Conservation (phyloP, 208 protist genomes). For the Leptomonas pyrrhocoris region DNA sequence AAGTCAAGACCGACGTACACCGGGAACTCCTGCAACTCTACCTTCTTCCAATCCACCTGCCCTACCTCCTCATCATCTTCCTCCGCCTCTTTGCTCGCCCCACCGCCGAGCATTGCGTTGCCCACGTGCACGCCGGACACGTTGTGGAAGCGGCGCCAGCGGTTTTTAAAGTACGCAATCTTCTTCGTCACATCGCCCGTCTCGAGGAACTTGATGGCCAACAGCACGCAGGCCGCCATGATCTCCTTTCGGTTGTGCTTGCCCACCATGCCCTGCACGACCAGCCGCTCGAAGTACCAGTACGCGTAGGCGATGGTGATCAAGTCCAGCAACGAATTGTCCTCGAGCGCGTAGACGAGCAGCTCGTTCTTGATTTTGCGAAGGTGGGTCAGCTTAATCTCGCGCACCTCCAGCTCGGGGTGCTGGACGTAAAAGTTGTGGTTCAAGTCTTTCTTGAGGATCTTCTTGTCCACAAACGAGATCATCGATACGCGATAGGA, state of each 20-base stretch:
- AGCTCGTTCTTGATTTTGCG: slow-evolving; percentile 72
- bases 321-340: slow-evolving; percentile 69
- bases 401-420: slow-evolving; percentile 80
- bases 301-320: slow-evolving; percentile 79
- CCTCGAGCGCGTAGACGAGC: slow-evolving; percentile 74
- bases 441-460: slow-evolving; percentile 89
- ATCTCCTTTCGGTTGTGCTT: slow-evolving; percentile 81
- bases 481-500: slow-evolving; percentile 84
- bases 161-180: slow-evolving; percentile 68
- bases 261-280: slow-evolving; percentile 79
- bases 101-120: slow-evolving; percentile 39
- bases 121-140: slow-evolving; percentile 29
- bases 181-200: slow-evolving; percentile 76
- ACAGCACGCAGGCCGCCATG: slow-evolving; percentile 66
- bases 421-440: slow-evolving; percentile 88
- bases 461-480: slow-evolving; percentile 81
- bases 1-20: slow-evolving; percentile 89
- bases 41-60: slow-evolving; percentile 66
- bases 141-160: slow-evolving; percentile 62
- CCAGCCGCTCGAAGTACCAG: slow-evolving; percentile 89
- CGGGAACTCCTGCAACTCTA: slow-evolving; percentile 74
- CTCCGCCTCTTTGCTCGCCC: slow-evolving; percentile 39
- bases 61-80: slow-evolving; percentile 63
- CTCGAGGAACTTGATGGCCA: slow-evolving; percentile 87
- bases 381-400: slow-evolving; percentile 85